Conservation (phyloP, 1,139 yeast genomes). For the Protomyces inouyei region DNA sequence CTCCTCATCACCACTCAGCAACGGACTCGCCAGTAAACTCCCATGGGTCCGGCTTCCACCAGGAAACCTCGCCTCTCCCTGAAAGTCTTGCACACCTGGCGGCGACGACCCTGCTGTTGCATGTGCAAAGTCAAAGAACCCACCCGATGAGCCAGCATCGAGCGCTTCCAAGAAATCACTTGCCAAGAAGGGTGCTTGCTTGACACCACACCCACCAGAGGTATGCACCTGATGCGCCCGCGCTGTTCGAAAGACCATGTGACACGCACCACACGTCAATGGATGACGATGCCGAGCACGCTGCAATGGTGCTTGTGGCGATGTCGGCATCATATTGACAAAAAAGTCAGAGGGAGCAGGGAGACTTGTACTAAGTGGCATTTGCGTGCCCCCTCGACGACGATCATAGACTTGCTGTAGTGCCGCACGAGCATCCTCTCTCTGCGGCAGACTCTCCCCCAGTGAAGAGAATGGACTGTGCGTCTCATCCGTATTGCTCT, state of each 20-base stretch:
- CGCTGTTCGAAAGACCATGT: conserved; percentile 5
- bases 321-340: conserved; percentile 6
- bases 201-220: conserved; percentile 11
- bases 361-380: neutral
- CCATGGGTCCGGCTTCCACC: neutral
- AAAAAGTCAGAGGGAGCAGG: neutral
- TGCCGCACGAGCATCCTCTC: conserved; percentile 11
- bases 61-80: neutral
- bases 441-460: neutral
- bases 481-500: neutral
- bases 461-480: neutral
- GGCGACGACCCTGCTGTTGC: neutral
- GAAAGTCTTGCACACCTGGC: neutral
- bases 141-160: neutral
- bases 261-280: conserved; percentile 14
- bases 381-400: conserved; percentile 1
- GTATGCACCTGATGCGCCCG: conserved; percentile 4
- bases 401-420: conserved; percentile 12
- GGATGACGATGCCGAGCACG: neutral
- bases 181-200: conserved; percentile 18
- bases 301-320: conserved; percentile 4
- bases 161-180: conserved; percentile 6
- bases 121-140: neutral
- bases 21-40: neutral
- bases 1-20: neutral